A percentile compares a stretch with the other conserved stretches of the same genome.
phyloP scores from a whole-genome alignment of 1,284 basidiomycete species.

The Coniferiporia sulphurascens region DNA sequence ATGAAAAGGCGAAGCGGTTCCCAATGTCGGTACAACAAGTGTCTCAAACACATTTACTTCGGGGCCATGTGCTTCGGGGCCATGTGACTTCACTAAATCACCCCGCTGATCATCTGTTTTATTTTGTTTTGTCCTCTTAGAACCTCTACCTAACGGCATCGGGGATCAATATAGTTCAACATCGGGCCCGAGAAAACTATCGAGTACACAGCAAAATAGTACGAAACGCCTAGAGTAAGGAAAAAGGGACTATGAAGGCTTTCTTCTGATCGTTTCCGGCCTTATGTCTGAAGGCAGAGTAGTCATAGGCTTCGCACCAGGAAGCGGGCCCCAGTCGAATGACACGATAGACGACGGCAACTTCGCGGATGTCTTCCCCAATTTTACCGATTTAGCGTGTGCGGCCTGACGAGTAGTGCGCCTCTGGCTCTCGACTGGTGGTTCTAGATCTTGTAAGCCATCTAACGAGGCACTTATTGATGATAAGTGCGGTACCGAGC shows the following conservation, averaged over 20 bases:
- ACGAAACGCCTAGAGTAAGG: no score
- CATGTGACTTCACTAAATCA: no score
- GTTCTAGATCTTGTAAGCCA: neutral
- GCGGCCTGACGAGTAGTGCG: slow-evolving; percentile 8
- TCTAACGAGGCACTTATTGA: neutral
- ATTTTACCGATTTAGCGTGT: slow-evolving; percentile 18
- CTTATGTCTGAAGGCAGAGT: slow-evolving; percentile 19
- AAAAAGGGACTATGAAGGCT: neutral
- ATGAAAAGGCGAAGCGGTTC: no score
- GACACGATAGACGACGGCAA: slow-evolving; percentile 7
- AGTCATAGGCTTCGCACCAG: slow-evolving; percentile 18
- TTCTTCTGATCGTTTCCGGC: neutral
- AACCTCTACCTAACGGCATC: no score
- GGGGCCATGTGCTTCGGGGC: no score
- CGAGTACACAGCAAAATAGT: no score
- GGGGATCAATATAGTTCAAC: no score
- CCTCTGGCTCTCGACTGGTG: slow-evolving; percentile 1
- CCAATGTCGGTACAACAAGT: no score
- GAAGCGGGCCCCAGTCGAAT: slow-evolving; percentile 26
- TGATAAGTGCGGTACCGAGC: neutral
- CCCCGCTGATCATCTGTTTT: no score
- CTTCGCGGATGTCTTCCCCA: slow-evolving; percentile 10
- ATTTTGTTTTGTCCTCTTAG: no score
- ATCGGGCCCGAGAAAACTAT: no score
- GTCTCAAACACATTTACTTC: no score